Percentiles rank a stretch among this genome's conserved stretches.
These are phyloP conservation scores for Dothidotthia symphoricarpi DNA, from an alignment of 2,329 filamentous ascomycete species.

Conservation along the genomic window DNA sequence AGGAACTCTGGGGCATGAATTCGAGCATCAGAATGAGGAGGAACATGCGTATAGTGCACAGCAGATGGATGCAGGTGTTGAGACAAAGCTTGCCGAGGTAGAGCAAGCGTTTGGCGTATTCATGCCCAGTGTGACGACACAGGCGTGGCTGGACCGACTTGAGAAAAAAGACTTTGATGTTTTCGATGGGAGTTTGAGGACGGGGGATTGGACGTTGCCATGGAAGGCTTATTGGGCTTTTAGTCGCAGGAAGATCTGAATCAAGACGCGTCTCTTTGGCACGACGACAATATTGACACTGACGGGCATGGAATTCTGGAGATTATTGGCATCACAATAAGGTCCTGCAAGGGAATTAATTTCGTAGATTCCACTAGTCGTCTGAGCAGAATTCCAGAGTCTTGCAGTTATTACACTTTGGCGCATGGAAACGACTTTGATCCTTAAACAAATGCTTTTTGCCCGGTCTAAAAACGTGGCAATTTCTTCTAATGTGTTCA, in stretches of 20 bases:
- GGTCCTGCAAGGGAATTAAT: too few relatives aligned
- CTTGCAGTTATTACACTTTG: too few relatives aligned
- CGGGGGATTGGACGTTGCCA: slow-evolving; percentile 78
- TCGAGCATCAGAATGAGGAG: slow-evolving; percentile 79
- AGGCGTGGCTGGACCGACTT: slow-evolving; percentile 73
- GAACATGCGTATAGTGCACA: slow-evolving; percentile 56
- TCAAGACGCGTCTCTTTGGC: too few relatives aligned
- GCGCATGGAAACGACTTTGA: too few relatives aligned
- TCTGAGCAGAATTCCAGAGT: too few relatives aligned
- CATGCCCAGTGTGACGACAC: slow-evolving; percentile 74
- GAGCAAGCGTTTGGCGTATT: slow-evolving; percentile 74
- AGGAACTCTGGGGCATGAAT: slow-evolving; percentile 75
- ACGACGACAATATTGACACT: too few relatives aligned
- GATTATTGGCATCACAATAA: too few relatives aligned
- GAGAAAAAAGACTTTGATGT: slow-evolving; percentile 84
- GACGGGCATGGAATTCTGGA: too few relatives aligned
- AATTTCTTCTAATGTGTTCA: too few relatives aligned
- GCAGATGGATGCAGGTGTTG: slow-evolving; percentile 37
- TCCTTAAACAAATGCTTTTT: too few relatives aligned
- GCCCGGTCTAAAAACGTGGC: too few relatives aligned
- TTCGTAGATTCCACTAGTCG: too few relatives aligned
- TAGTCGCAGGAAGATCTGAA: slow-evolving; percentile 50
- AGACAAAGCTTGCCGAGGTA: slow-evolving; percentile 52
- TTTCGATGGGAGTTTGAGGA: slow-evolving; percentile 61
- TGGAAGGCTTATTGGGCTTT: slow-evolving; percentile 70